Base-by-base conservation (phyloP, 169 alveolate species). In the Theileria orientalis region DNA sequence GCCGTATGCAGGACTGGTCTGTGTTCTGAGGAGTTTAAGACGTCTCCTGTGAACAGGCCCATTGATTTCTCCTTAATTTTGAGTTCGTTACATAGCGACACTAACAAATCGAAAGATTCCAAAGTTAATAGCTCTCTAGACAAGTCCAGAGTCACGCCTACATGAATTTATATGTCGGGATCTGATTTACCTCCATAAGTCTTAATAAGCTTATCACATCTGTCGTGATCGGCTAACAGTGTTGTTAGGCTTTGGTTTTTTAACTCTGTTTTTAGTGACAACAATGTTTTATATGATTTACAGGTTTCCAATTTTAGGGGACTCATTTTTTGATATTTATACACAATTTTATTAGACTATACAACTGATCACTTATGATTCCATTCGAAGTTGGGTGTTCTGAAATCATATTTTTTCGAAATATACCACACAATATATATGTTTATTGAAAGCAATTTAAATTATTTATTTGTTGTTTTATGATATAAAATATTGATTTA, bases 1-100 rank as follows among this genome's bases (percentile, higher is more conserved):
- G 99, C 99, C 6, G 95, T 94, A 84, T 98, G 99, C 35, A 96
- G 90, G 25, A 96, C 99, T 9, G 99, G 90, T 46, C 99, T 86
- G 46, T 91, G 86, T 86, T 98, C 99, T 3, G 99, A 96, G 19
- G 84, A 84, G 85, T 98, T 98, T 70, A 98, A 83, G 66, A 85
- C 90, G 35, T 91, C 96, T 2, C 99, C 98, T 33, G 63, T 68
- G 59, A 94, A 92, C 85, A 84, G 76, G 42, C 46, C 73, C 30
- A 49, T 82, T 8, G 84, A 79, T 75, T 89, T 89, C 51, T 83
- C 75, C 57, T 69, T 54, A 3, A 82, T 49, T 27, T 59, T 57
- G 37, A 76, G 46, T 63, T 72, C 84, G 19, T 37, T 61, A 0
- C 75, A 67, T 41, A 82, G 49, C 2, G 78, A 33, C 44, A 82